Evolutionary conservation across 345 rosid species (phyloP).

Genomic region (Acer campestre): DNA sequence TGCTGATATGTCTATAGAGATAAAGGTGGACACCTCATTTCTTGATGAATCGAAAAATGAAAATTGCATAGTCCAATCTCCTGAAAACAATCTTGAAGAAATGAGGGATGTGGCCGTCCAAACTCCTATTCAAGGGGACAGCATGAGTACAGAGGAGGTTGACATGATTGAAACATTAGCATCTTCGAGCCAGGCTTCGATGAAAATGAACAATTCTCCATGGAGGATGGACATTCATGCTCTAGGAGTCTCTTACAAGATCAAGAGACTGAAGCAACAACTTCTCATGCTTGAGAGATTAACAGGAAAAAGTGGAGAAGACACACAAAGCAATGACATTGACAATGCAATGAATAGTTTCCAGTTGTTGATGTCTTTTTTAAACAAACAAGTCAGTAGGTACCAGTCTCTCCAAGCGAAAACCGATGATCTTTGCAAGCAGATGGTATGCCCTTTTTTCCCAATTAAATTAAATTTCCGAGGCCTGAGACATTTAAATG

Average conservation of each 20-base stretch:
- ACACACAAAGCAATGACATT: slow-evolving; percentile 32
- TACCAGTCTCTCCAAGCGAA: slow-evolving; percentile 90
- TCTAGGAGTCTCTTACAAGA: slow-evolving; percentile 92
- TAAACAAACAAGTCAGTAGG: slow-evolving; percentile 76
- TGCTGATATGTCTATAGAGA: slow-evolving; percentile 27
- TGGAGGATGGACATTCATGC: slow-evolving; percentile 94
- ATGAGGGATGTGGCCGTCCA: slow-evolving; percentile 33
- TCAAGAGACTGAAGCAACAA: slow-evolving; percentile 91
- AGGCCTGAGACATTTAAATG: neutral
- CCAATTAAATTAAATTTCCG: slow-evolving; percentile 5
- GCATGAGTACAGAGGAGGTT: slow-evolving; percentile 26
- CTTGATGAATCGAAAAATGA: slow-evolving; percentile 17
- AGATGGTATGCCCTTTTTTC: slow-evolving; percentile 57
- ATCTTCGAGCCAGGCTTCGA: slow-evolving; percentile 32
- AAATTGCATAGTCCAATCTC: slow-evolving; percentile 44
- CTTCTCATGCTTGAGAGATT: slow-evolving; percentile 82
- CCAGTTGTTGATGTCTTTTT: slow-evolving; percentile 54
- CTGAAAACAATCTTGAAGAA: slow-evolving; percentile 58
- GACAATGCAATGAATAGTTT: slow-evolving; percentile 45
- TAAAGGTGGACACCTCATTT: slow-evolving; percentile 32
- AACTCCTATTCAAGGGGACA: slow-evolving; percentile 32
- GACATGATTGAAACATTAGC: slow-evolving; percentile 27
- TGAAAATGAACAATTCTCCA: slow-evolving; percentile 40
- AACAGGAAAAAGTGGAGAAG: slow-evolving; percentile 56
- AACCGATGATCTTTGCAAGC: slow-evolving; percentile 81